phyloP scores from a whole-genome alignment of 805 yeast species.

The Candida dendrica region DNA sequence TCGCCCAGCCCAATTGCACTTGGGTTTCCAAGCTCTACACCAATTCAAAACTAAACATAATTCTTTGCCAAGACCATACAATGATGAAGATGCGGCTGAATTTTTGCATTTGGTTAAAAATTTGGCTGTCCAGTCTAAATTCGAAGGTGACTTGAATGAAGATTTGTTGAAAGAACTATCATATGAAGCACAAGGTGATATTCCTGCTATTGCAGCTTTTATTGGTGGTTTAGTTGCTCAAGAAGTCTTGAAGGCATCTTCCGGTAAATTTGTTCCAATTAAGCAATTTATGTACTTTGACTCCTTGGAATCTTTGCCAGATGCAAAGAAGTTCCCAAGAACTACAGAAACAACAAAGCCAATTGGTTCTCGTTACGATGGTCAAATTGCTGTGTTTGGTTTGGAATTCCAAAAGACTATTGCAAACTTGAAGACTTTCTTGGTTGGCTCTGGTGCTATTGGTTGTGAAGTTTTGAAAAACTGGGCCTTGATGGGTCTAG shows the following conservation, averaged over 20 bases:
- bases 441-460: constrained; percentile 97
- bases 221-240: constrained; percentile 94
- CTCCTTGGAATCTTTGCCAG: constrained; percentile 84
- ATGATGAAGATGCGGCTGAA: constrained; percentile 68
- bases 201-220: constrained; percentile 84
- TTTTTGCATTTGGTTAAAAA: constrained; percentile 51
- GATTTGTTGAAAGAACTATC: constrained; percentile 65
- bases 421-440: constrained; percentile 73
- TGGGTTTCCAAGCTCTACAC: constrained; percentile 86
- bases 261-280: constrained; percentile 92
- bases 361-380: constrained; percentile 77
- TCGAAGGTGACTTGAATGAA: constrained; percentile 60
- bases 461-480: constrained; percentile 98
- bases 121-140: constrained; percentile 46
- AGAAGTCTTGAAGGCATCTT: constrained; percentile 90
- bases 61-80: constrained; percentile 67
- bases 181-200: constrained; percentile 84
- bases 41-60: constrained; percentile 58
- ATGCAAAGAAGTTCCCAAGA: constrained; percentile 46
- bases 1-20: constrained; percentile 82
- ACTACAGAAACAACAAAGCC: constrained; percentile 69
- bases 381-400: constrained; percentile 95
- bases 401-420: constrained; percentile 63
- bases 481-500: constrained; percentile 96
- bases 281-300: constrained; percentile 92